A percentile compares a stretch with the other conserved stretches of the same genome.
These are phyloP conservation scores for Talaromyces sp. DNA, from an alignment of 2,329 filamentous ascomycete genomes.

Conservation along the genomic window DNA sequence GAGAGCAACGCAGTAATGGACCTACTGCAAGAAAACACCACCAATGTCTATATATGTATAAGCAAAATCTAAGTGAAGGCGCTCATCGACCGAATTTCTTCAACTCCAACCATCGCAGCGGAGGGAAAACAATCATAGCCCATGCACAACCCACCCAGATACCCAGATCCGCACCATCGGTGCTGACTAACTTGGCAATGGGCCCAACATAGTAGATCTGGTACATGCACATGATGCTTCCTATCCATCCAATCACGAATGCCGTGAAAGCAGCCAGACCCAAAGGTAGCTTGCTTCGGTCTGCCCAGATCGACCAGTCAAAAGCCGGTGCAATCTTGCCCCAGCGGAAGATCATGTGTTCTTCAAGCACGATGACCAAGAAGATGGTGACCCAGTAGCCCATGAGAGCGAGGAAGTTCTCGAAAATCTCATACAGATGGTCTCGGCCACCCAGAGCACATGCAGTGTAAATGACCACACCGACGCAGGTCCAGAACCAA, in stretches of 20 bases:
- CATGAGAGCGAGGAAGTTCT: slow-evolving; percentile 47
- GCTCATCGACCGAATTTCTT: slow-evolving; percentile 27
- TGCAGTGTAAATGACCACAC: slow-evolving; percentile 41
- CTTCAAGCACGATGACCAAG: slow-evolving; percentile 42
- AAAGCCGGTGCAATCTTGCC: slow-evolving; percentile 26
- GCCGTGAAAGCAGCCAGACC: slow-evolving; percentile 40
- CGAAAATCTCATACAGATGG: slow-evolving; percentile 44
- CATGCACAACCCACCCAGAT: slow-evolving; percentile 38
- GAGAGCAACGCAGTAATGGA: not conserved
- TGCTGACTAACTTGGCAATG: slow-evolving; percentile 30
- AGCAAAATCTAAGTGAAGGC: not conserved
- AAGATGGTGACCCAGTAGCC: slow-evolving; percentile 47
- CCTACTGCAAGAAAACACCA: not conserved
- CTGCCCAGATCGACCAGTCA: slow-evolving; percentile 44
- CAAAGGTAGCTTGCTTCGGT: slow-evolving; percentile 36
- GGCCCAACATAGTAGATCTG: slow-evolving; percentile 41
- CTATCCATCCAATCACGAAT: slow-evolving; percentile 41
- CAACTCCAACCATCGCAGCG: slow-evolving; percentile 35
- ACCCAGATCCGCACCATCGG: slow-evolving; percentile 36
- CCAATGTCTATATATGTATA: not conserved
- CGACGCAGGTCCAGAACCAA: slow-evolving; percentile 42
- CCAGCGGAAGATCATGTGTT: slow-evolving; percentile 44
- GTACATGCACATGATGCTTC: slow-evolving; percentile 41
- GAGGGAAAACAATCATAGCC: slow-evolving; percentile 34
- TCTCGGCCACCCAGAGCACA: slow-evolving; percentile 46